A percentile compares a stretch with the other conserved stretches of the same genome.
Evolutionary conservation across 768 basidiomycete species (phyloP).

Genomic region (Polyporus arcularius): DNA sequence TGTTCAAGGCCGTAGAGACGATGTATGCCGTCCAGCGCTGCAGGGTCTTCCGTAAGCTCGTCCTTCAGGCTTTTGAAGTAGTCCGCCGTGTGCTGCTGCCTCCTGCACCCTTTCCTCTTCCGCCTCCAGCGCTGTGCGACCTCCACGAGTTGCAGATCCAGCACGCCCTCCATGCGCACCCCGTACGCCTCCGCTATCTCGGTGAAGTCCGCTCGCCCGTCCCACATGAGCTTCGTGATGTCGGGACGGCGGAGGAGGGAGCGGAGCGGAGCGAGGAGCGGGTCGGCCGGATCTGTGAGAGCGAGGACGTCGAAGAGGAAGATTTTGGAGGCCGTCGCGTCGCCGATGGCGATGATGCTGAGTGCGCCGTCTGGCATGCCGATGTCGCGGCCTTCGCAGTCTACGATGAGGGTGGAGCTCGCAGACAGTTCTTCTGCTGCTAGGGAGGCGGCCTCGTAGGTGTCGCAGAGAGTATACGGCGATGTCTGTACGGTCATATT

Average conservation of each 20-base stretch:
- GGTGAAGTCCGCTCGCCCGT: conserved; percentile 43
- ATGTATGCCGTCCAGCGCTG: conserved; percentile 29
- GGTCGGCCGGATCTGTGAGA: conserved; percentile 17
- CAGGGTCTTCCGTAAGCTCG: background rate
- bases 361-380: conserved; percentile 36
- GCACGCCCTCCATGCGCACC: conserved; percentile 32
- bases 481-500: background rate
- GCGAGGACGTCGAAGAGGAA: conserved; percentile 43
- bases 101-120: background rate
- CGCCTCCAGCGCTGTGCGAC: conserved; percentile 12
- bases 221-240: conserved; percentile 43
- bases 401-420: conserved; percentile 32
- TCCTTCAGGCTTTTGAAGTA: conserved; percentile 16
- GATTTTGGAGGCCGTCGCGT: conserved; percentile 35
- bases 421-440: conserved; percentile 3
- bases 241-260: conserved; percentile 30
- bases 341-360: conserved; percentile 41
- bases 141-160: conserved; percentile 46
- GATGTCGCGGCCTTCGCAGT: conserved; percentile 44
- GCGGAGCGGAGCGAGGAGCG: conserved; percentile 29
- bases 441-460: background rate
- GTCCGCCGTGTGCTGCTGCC: conserved; percentile 25
- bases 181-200: conserved; percentile 35
- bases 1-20: conserved; percentile 35
- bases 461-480: conserved; percentile 3